Conservation (phyloP, 345 rosid species). For the Eucalyptus curtisii region DNA sequence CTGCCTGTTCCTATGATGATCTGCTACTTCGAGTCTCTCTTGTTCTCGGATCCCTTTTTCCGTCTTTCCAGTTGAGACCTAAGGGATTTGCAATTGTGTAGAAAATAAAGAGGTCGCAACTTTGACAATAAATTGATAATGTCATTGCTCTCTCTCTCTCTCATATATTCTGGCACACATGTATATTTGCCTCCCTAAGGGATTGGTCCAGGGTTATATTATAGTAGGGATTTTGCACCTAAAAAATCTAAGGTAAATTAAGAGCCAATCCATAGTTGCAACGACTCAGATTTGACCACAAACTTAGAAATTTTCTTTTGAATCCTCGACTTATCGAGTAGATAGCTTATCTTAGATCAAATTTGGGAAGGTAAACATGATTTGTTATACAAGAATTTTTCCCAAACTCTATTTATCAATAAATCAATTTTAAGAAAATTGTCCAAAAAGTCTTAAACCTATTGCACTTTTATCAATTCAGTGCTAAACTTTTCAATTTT, state of each 20-base stretch:
- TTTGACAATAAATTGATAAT: background rate
- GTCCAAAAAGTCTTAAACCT: accelerated
- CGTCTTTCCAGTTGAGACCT: background rate
- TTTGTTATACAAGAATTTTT: background rate
- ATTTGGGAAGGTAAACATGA: background rate
- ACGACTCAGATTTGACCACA: background rate
- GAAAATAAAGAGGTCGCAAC: background rate
- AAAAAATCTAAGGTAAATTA: background rate
- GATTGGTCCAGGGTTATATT: background rate
- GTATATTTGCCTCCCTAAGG: background rate
- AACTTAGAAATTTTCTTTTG: background rate
- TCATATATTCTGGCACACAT: background rate
- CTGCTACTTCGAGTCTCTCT: background rate
- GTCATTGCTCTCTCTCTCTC: background rate
- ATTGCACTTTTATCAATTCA: background rate
- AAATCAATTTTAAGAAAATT: background rate
- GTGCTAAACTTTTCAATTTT: too few species aligned
- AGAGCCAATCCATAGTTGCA: background rate
- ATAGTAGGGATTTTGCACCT: background rate
- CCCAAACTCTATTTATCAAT: background rate
- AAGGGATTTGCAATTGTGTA: background rate
- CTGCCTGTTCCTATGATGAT: background rate
- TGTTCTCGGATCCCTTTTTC: background rate
- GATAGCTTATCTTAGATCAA: background rate
- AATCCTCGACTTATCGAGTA: background rate